Evolutionary conservation across 306 rosid species (phyloP).

Genomic region (Lathyrus oleraceus): DNA sequence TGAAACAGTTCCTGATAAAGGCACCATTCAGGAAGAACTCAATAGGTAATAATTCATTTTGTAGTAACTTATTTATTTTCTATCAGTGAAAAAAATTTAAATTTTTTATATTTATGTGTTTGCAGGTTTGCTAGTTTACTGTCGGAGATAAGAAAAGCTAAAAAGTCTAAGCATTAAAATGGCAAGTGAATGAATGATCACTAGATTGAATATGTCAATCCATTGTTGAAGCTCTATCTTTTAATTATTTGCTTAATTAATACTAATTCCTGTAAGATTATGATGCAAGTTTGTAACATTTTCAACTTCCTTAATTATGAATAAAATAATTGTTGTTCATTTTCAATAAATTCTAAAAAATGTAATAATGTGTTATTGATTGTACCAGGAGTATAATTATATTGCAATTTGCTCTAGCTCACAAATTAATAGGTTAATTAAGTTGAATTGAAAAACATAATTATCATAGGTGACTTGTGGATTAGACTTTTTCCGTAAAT

Average conservation of each 20-base stretch:
- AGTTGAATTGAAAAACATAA: not conserved
- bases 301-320: not conserved
- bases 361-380: not conserved
- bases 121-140: constrained; percentile 46
- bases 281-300: constrained; percentile 8
- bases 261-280: not conserved
- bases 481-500: not conserved
- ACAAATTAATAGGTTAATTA: not conserved
- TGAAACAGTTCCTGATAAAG: too few species aligned
- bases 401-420: not conserved
- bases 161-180: constrained; percentile 2
- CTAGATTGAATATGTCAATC: not conserved
- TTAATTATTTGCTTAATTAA: not conserved
- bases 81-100: too few species aligned
- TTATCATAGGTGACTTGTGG: not conserved
- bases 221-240: not conserved
- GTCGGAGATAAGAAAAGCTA: constrained; percentile 6
- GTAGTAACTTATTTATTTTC: too few species aligned
- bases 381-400: not conserved
- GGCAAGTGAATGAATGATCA: not conserved
- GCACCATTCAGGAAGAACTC: too few species aligned
- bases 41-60: too few species aligned
- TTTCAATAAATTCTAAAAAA: not conserved
- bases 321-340: not conserved
- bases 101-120: not conserved